Evolutionary conservation across 2,329 filamentous ascomycete genomes (phyloP), one percentile per base, ranked within the genome.

Genomic region (Talaromyces pinophilus): DNA sequence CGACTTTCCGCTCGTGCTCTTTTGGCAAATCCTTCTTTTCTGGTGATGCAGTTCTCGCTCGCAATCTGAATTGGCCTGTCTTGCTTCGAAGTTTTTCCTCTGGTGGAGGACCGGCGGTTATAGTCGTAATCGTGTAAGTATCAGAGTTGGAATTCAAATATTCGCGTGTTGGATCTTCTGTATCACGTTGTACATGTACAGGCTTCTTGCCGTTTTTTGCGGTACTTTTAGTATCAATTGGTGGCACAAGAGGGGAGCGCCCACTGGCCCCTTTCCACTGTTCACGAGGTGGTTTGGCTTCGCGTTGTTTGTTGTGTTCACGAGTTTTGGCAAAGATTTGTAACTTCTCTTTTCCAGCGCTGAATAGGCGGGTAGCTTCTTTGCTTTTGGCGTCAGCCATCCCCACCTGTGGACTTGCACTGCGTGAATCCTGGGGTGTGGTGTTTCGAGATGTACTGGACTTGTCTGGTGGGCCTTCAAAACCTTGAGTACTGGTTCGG

Each of bases 191-290:
- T 17, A 22, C 28, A 50, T 79, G 50, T 80, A 80, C 17, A 63
- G 33, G 17, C 25, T 44, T 35, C 44, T 65, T 61, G 42, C 48
- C 54, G 6, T 44, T 15, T 30, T 65, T 65, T 15, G 33, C 22
- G 33, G 22, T 50, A 28, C 11, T n/a, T 42, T 86, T 86, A 73
- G 92, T 89, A 72, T 82, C 84, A 44, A 92, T 84, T 3, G 90
- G 88, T 54, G 84, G 83, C 40, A 91, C 84, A 65, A 92, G 82
- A 42, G 85, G 82, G 50, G 84, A 84, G 69, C 90, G 86, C 33
- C 91, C 91, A 74, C 88, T 92, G 44, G 88, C 87, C 19, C 90
- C 90, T 71, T 88, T 89, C 91, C 91, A 93, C 66, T 88, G 81
- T 63, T 82, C 79, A 52, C 77, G 77, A 54, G 88, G 87, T 73